Percentiles rank a stretch among this genome's conserved stretches.
These are phyloP conservation scores for Endoconidiophora polonica DNA, from an alignment of 2,329 filamentous ascomycete species.

Conservation along the genomic window DNA sequence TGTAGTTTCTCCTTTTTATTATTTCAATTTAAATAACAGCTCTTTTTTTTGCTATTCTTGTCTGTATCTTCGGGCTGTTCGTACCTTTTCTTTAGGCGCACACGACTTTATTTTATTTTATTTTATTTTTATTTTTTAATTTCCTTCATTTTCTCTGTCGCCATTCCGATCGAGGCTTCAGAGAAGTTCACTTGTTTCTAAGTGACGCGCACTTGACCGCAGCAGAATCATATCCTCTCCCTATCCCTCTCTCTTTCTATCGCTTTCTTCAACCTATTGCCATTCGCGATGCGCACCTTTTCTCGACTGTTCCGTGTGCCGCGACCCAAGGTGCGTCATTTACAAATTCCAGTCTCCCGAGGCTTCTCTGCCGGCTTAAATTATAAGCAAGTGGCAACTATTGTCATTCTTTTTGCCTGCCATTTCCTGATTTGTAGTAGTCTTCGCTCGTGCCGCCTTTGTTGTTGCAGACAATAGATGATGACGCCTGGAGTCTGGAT, in stretches of 20 bases:
- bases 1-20: neutral
- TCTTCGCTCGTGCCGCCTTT: neutral
- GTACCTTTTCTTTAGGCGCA: neutral
- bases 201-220: neutral
- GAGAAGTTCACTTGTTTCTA: neutral
- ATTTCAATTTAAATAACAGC: neutral
- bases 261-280: neutral
- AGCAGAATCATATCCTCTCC: neutral
- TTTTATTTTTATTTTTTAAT: neutral
- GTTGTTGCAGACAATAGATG: neutral
- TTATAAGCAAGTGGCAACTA: neutral
- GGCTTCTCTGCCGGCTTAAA: neutral
- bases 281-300: slow-evolving; percentile 11
- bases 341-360: neutral
- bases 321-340: slow-evolving; percentile 23
- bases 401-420: too few species aligned
- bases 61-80: neutral
- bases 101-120: neutral
- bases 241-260: neutral
- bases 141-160: neutral
- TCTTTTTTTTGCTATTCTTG: neutral
- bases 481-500: neutral
- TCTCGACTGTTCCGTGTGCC: slow-evolving; percentile 21
- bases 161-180: neutral
- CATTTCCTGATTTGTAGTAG: neutral